phyloP scores from a whole-genome alignment of 2,329 filamentous ascomycete genomes.

The Diaporthe aspalathi region DNA sequence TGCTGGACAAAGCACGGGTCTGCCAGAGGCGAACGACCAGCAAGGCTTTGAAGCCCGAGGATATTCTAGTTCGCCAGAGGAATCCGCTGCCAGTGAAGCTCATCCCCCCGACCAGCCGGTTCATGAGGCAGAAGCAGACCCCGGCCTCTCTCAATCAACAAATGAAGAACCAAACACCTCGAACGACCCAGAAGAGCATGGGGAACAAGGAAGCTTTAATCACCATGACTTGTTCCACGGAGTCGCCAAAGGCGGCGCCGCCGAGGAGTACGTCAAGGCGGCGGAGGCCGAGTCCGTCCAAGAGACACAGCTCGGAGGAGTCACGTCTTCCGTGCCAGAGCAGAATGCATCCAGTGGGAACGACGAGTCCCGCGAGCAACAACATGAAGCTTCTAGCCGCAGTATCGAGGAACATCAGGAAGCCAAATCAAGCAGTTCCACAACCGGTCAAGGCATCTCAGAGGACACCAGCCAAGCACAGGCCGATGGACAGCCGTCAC shows the following conservation, averaged over 20 bases:
- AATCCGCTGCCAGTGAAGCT: background rate
- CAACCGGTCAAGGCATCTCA: background rate
- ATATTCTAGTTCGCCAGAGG: background rate
- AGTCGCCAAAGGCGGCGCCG: slow-evolving; percentile 29
- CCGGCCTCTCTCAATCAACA: background rate
- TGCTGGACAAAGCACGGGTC: background rate
- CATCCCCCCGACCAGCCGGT: background rate
- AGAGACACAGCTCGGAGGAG: background rate
- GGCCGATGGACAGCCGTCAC: background rate
- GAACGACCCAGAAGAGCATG: background rate
- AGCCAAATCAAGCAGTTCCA: background rate
- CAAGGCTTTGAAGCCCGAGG: background rate
- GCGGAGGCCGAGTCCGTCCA: background rate
- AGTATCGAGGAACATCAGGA: background rate
- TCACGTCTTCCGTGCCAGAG: background rate
- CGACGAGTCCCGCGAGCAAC: background rate
- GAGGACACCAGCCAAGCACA: background rate
- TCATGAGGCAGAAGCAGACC: background rate
- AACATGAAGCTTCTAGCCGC: background rate
- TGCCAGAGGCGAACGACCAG: background rate
- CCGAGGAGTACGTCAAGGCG: slow-evolving; percentile 34
- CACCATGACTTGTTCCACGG: background rate
- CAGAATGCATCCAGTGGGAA: background rate
- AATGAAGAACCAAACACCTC: background rate
- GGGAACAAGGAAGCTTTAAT: background rate